phyloP scores from a whole-genome alignment of 1,284 basidiomycete genomes.

The Cutaneotrichosporon cavernicola region DNA sequence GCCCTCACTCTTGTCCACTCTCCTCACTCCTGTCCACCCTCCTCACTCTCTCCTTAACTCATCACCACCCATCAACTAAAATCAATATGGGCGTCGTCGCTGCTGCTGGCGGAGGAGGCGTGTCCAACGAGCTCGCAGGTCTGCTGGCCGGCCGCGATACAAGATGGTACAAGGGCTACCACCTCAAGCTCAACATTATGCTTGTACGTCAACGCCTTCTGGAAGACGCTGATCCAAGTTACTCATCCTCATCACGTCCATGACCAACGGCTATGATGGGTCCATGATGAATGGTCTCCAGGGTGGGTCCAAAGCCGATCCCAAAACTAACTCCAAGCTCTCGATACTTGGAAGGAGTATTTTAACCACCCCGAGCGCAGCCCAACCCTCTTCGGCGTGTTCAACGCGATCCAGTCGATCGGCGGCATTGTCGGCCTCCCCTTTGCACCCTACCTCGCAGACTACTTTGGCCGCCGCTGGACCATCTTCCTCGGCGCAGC shows the following conservation, averaged over 20 bases:
- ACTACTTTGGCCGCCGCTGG: slow-evolving; percentile 43
- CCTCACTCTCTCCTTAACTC: background rate
- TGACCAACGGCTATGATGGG: slow-evolving; percentile 32
- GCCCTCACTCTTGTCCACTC: background rate
- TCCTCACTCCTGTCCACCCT: background rate
- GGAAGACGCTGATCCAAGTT: slow-evolving; percentile 20
- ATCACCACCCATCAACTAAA: background rate
- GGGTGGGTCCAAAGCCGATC: no score
- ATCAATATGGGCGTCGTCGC: slow-evolving; percentile 15
- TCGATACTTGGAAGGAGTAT: slow-evolving; percentile 21
- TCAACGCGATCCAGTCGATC: slow-evolving; percentile 37
- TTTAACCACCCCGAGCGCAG: slow-evolving; percentile 16
- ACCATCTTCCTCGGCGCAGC: slow-evolving; percentile 33
- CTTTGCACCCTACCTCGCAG: slow-evolving; percentile 35
- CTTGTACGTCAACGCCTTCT: slow-evolving; percentile 13
- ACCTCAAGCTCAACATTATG: slow-evolving; percentile 34
- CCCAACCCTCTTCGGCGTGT: slow-evolving; percentile 25
- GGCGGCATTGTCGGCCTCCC: slow-evolving; percentile 32
- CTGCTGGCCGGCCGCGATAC: slow-evolving; percentile 33
- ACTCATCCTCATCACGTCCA: slow-evolving; percentile 37
- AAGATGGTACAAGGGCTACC: slow-evolving; percentile 35
- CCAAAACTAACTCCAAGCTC: slow-evolving; percentile 8
- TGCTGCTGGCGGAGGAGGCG: slow-evolving; percentile 6
- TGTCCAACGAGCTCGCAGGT: slow-evolving; percentile 5
- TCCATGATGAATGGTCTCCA: slow-evolving; percentile 33